phyloP scores from a whole-genome alignment of 441 rosid species.

The Adansonia madagascariensis region DNA sequence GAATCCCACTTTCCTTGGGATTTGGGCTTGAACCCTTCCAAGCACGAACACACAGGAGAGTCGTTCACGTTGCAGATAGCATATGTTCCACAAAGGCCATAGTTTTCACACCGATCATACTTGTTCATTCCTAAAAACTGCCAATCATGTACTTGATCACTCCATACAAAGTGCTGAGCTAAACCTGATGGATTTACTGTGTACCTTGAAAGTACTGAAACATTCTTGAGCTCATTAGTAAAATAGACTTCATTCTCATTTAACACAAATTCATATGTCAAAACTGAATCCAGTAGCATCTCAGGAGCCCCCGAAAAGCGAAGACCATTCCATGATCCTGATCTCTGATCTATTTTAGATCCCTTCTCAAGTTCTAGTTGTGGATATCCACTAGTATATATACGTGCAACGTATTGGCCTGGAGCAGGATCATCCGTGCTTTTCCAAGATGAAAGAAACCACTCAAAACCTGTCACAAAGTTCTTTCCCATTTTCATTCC shows the following conservation, averaged over 20 bases:
- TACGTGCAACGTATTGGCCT: neutral
- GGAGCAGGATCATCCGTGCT: slow-evolving; percentile 28
- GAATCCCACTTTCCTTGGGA: neutral
- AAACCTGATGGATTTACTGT: slow-evolving; percentile 19
- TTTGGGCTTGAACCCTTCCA: slow-evolving; percentile 32
- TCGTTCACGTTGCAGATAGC: neutral
- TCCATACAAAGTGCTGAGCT: slow-evolving; percentile 30
- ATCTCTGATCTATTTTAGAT: neutral
- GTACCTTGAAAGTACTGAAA: slow-evolving; percentile 14
- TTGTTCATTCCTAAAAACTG: slow-evolving; percentile 10
- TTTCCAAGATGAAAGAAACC: slow-evolving; percentile 36
- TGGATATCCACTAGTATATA: slow-evolving; percentile 23
- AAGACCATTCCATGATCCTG: slow-evolving; percentile 22
- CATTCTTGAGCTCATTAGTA: neutral
- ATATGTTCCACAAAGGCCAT: slow-evolving; percentile 2
- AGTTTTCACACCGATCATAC: neutral
- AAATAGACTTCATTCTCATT: slow-evolving; percentile 17
- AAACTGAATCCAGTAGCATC: neutral
- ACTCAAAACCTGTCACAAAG: slow-evolving; percentile 17
- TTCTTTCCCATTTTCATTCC: slow-evolving; percentile 37
- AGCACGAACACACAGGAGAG: slow-evolving; percentile 22
- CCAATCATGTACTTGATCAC: slow-evolving; percentile 23
- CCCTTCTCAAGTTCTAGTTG: slow-evolving; percentile 5
- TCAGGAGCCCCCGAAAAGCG: slow-evolving; percentile 21
- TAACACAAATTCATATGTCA: neutral